A percentile compares a stretch with the other conserved stretches of the same genome.
Conservation (phyloP, 306 rosid species). For the Corylus avellana region DNA sequence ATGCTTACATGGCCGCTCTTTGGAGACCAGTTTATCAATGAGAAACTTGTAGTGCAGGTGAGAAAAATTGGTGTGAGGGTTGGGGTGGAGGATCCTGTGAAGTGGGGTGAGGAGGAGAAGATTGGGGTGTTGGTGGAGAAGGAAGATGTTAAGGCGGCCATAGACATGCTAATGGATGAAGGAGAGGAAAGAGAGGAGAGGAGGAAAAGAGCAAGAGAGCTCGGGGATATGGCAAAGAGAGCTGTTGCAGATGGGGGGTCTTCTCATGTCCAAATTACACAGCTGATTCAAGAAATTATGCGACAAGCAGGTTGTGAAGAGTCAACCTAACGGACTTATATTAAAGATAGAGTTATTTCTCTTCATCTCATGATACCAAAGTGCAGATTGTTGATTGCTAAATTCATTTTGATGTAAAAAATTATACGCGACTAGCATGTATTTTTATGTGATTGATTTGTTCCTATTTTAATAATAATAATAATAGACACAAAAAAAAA, state of each 20-base stretch:
- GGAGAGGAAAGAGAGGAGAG: constrained; percentile 26
- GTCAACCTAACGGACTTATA: not conserved
- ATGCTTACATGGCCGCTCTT: constrained; percentile 46
- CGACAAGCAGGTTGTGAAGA: not conserved
- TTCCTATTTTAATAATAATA: too few relatives aligned
- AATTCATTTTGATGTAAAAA: too few relatives aligned
- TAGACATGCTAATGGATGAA: constrained; percentile 24
- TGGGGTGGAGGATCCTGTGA: constrained; percentile 32
- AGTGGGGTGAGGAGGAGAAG: constrained; percentile 42
- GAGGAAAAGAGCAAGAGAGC: constrained; percentile 30
- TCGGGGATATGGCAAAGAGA: constrained; percentile 24
- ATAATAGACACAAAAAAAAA: too few relatives aligned
- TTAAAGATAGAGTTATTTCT: not conserved
- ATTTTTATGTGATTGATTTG: too few relatives aligned
- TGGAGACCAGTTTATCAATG: constrained; percentile 48
- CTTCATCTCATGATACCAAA: not conserved
- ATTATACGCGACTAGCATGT: too few relatives aligned
- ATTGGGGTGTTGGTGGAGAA: constrained; percentile 18
- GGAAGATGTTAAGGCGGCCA: constrained; percentile 33
- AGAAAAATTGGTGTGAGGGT: constrained; percentile 33
- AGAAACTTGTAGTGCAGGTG: constrained; percentile 33
- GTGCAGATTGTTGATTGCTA: too few relatives aligned
- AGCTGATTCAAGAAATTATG: constrained; percentile 23
- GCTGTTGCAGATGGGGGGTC: constrained; percentile 39
- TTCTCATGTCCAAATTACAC: constrained; percentile 15